A percentile compares a stretch with the other conserved stretches of the same genome.
Conservation (phyloP, 169 alveolate genomes). For the Plasmodium knowlesi region DNA sequence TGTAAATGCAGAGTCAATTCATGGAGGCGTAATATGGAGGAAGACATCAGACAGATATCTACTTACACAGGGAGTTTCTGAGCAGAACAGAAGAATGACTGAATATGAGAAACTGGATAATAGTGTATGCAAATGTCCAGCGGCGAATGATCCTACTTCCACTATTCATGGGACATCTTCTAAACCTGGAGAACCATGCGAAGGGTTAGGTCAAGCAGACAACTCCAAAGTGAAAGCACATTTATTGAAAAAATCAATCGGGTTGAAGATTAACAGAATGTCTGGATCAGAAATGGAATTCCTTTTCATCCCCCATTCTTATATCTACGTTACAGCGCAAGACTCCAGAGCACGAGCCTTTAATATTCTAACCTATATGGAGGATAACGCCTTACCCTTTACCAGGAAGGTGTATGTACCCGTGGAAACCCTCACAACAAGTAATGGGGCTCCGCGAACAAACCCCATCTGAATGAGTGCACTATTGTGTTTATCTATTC, state of each 20-base stretch:
- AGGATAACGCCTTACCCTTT: not conserved
- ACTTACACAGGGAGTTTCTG: not conserved
- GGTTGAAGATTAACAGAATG: constrained; percentile 7
- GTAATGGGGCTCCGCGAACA: not conserved
- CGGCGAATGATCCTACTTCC: not conserved
- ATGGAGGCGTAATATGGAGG: not conserved
- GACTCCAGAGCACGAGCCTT: not conserved
- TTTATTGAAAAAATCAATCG: not conserved
- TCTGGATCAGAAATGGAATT: constrained; percentile 29
- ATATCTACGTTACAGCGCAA: not conserved
- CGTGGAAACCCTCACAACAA: not conserved
- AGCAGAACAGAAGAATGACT: not conserved
- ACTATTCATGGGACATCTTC: not conserved
- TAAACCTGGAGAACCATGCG: not conserved
- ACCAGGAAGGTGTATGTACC: not conserved
- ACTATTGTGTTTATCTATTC: not conserved
- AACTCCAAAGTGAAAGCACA: not conserved
- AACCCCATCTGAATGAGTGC: not conserved
- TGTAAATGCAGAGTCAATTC: not conserved
- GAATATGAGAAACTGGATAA: not conserved
- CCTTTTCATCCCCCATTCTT: constrained; percentile 11
- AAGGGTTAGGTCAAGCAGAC: not conserved
- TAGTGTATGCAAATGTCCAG: not conserved
- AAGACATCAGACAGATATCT: not conserved
- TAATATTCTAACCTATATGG: not conserved